A percentile compares a stretch with the other conserved stretches of the same genome.
Conservation (phyloP, 768 basidiomycete genomes). For the Calvatia gigantea region DNA sequence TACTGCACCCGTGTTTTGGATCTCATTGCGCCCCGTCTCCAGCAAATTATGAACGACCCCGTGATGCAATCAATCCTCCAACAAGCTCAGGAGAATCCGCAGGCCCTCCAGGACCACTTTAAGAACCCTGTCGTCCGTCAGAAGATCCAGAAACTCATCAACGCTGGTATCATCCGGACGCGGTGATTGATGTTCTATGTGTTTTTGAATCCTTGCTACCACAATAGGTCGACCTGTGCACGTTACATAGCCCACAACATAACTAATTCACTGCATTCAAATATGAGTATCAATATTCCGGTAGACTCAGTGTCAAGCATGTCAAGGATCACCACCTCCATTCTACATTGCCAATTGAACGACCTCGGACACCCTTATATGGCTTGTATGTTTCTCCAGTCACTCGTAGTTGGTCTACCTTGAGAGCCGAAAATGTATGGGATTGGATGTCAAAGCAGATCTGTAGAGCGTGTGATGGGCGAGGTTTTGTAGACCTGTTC, state of each 20-base stretch:
- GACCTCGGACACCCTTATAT: constrained; percentile 84
- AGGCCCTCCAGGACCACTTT: constrained; percentile 92
- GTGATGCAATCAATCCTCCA: constrained; percentile 94
- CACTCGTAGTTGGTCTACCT: constrained; percentile 82
- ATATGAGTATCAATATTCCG: not conserved
- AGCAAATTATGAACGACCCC: constrained; percentile 87
- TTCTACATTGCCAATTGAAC: constrained; percentile 65
- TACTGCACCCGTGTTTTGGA: not conserved
- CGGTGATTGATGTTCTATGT: constrained; percentile 37
- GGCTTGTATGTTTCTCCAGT: constrained; percentile 82
- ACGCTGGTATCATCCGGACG: constrained; percentile 91
- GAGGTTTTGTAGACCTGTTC: constrained; percentile 35
- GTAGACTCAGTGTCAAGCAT: not conserved
- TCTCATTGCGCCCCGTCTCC: constrained; percentile 4
- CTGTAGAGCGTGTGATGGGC: constrained; percentile 74
- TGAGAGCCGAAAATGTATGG: constrained; percentile 74
- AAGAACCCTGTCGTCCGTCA: constrained; percentile 79
- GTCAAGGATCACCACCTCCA: constrained; percentile 48
- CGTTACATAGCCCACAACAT: not conserved
- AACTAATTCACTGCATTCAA: constrained; percentile 4
- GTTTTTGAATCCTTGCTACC: not conserved
- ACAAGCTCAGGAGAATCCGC: constrained; percentile 88
- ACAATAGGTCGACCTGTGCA: constrained; percentile 4
- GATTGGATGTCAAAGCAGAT: constrained; percentile 69
- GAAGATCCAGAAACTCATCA: constrained; percentile 88